phyloP scores from a whole-genome alignment of 2,329 filamentous ascomycete species.

The Trichoderma endophyticum region DNA sequence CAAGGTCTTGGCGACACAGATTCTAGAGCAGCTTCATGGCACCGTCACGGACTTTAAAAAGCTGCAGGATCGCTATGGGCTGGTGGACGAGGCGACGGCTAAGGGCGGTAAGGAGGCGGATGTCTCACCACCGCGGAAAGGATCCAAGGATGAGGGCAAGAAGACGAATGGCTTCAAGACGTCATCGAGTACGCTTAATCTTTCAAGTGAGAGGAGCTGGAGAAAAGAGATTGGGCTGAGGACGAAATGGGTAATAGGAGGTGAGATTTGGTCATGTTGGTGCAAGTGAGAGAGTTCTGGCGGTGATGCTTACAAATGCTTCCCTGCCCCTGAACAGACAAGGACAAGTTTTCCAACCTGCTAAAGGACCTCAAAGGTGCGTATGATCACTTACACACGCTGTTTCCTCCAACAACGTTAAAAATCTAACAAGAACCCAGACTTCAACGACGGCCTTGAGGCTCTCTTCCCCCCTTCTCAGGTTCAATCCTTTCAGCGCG shows the following conservation, averaged over 20 bases:
- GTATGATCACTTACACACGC: no score
- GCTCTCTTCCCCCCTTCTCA: conserved; percentile 44
- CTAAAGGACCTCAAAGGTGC: conserved; percentile 41
- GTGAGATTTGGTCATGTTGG: conserved; percentile 24
- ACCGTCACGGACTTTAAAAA: conserved; percentile 45
- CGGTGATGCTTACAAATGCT: neutral
- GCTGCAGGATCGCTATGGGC: conserved; percentile 42
- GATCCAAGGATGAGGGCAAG: conserved; percentile 23
- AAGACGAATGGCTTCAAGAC: conserved; percentile 24
- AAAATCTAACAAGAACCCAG: conserved; percentile 24
- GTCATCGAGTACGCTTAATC: neutral
- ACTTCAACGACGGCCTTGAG: conserved; percentile 48
- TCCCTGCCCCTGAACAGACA: conserved; percentile 31
- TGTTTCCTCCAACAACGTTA: no score
- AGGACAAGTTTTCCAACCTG: conserved; percentile 43
- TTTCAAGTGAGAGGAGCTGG: conserved; percentile 30
- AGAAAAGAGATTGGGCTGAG: conserved; percentile 35
- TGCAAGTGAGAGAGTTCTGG: neutral
- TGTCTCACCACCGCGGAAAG: conserved; percentile 25
- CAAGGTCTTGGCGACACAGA: conserved; percentile 39
- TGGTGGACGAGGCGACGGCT: conserved; percentile 32
- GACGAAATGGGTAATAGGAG: conserved; percentile 44
- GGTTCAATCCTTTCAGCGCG: conserved; percentile 41
- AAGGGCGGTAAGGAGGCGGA: conserved; percentile 16
- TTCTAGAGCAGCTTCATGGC: conserved; percentile 41